A percentile compares a stretch with the other conserved stretches of the same genome.
Evolutionary conservation across 2,329 filamentous ascomycete genomes (phyloP).

Genomic region (Ambrosiella beaveri): DNA sequence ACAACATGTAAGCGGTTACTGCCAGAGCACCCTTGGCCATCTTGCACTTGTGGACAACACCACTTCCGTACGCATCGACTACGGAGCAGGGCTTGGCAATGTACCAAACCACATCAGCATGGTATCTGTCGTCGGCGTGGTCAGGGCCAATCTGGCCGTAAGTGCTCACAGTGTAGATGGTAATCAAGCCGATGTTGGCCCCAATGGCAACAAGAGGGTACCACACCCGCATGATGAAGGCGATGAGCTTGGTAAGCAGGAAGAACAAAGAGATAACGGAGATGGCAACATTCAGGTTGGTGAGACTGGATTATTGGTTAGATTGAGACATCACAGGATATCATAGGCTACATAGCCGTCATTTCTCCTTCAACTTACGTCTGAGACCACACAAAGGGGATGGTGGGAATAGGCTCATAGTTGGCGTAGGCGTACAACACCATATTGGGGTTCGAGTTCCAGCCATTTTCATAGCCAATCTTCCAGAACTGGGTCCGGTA

Average conservation of each 20-base stretch:
- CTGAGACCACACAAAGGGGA: slow-evolving; percentile 56
- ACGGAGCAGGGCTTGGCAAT: slow-evolving; percentile 46
- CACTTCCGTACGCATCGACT: slow-evolving; percentile 17
- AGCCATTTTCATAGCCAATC: slow-evolving; percentile 51
- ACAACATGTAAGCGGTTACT: slow-evolving; percentile 50
- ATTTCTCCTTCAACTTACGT: slow-evolving; percentile 32
- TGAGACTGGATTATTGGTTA: slow-evolving; percentile 34
- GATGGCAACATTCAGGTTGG: slow-evolving; percentile 59
- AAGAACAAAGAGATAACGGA: slow-evolving; percentile 62
- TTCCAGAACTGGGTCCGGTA: slow-evolving; percentile 58
- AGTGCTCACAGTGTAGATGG: slow-evolving; percentile 47
- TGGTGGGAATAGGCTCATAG: slow-evolving; percentile 40
- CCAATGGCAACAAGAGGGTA: slow-evolving; percentile 46
- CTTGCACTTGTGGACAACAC: slow-evolving; percentile 41
- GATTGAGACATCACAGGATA: too few relatives aligned
- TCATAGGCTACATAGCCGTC: too few relatives aligned
- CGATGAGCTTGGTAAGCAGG: slow-evolving; percentile 51
- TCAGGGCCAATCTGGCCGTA: slow-evolving; percentile 60
- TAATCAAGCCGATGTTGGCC: slow-evolving; percentile 38
- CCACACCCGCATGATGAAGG: slow-evolving; percentile 55
- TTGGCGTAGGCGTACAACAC: slow-evolving; percentile 61
- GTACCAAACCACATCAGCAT: slow-evolving; percentile 54
- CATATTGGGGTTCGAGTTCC: slow-evolving; percentile 56
- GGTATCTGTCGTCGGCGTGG: slow-evolving; percentile 45
- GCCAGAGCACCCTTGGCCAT: slow-evolving; percentile 53